These are phyloP conservation scores for Cladosporium cucumerinum DNA, from an alignment of 2,329 filamentous ascomycete species.

Conservation along the genomic window DNA sequence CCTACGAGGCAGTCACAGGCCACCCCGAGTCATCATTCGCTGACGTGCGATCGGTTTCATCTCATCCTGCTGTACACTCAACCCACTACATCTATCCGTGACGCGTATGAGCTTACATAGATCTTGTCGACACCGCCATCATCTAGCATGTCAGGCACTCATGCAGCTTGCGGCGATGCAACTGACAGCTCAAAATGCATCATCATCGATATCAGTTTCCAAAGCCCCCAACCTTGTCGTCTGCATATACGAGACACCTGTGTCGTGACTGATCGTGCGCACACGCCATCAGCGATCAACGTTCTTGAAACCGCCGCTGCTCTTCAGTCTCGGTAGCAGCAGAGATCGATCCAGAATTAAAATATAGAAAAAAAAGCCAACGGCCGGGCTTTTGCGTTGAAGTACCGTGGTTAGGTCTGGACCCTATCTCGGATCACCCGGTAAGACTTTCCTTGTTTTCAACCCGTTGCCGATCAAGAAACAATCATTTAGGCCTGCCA, in stretches of 20 bases:
- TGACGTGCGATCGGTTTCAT: conserved; percentile 1
- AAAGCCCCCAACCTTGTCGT: neutral
- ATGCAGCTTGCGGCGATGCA: neutral
- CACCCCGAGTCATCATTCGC: neutral
- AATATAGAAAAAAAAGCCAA: neutral
- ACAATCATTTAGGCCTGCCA: neutral
- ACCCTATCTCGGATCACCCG: neutral
- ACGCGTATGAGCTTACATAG: neutral
- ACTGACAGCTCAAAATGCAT: neutral
- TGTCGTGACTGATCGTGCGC: neutral
- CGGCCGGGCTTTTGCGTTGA: neutral
- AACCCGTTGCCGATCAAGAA: neutral
- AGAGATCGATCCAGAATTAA: neutral
- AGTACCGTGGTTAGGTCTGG: neutral
- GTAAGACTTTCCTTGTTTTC: neutral
- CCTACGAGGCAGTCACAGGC: neutral
- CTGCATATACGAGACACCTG: neutral
- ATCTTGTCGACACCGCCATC: neutral
- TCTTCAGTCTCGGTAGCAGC: neutral
- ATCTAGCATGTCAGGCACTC: neutral
- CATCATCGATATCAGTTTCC: neutral
- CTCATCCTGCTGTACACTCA: neutral
- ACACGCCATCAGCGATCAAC: neutral
- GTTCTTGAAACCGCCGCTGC: neutral
- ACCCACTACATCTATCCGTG: neutral